Evolutionary conservation across 2,329 filamentous ascomycete genomes (phyloP), one percentile per base, ranked within the genome.

Genomic region (Drechslerella coelobrocha): DNA sequence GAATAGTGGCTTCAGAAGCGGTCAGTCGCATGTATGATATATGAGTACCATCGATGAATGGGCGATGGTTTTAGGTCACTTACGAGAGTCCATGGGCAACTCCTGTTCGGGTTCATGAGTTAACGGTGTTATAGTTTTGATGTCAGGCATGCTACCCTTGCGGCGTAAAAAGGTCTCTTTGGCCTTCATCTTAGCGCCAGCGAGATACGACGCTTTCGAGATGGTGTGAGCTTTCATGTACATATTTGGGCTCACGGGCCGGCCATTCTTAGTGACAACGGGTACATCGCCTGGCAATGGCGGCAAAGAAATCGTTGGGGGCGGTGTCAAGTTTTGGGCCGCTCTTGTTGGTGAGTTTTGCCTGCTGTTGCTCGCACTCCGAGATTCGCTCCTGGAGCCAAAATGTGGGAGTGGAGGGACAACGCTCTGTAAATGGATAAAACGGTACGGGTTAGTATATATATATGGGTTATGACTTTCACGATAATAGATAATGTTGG

Each of bases 71-170:
- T n/a, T 26, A 26, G 48, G 19, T 26, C 55, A 81, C 87, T 80
- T 81, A 89, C 87, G 87, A 75, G 87, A 89, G 78, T 89, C 87
- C 86, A 89, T 88, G 55, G 85, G 78, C 52, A 83, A 79, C 76
- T 89, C 87, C 73, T 88, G 86, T 12, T 89, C 87, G 73, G 88
- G 86, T 12, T 89, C 88, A 87, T 52, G 45, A 0, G 31, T 34
- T 10, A 69, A 27, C 27, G 45, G 51, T 31, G 53, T 34, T 21
- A 31, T 65, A 34, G 85, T 85, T 1, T 85, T 86, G 52, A 88
- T 78, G 72, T 89, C 87, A 8, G 85, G 84, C 12, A 87, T 83
- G 78, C 84, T 88, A 74, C 85, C 80, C 76, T 89, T 89, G 73
- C 86, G 83, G 74, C 86, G 82, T 47, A 54, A 68, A 41, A 74